Base-by-base conservation (phyloP, 345 rosid species). In the Pugionium cornutum region DNA sequence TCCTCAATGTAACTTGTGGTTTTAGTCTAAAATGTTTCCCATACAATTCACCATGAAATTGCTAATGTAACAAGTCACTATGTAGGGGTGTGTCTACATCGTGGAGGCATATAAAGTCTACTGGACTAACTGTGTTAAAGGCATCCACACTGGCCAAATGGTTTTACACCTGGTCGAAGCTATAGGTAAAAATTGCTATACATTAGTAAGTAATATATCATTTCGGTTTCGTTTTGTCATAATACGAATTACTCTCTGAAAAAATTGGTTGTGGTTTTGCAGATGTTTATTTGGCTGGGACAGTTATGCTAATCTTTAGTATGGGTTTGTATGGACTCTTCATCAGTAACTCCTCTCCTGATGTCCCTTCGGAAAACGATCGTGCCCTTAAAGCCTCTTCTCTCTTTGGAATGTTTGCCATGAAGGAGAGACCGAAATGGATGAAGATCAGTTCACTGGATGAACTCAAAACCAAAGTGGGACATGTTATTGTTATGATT, bases 221-320 rank as follows among this genome's bases (percentile, higher is more conserved):
- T 18, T 18, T 18, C 18, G 18, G 18, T 18, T 18, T 18, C 18
- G 0, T 18, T 18, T 18, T 18, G 18, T 18, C 18, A 18, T 18
- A 18, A 18, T 18, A 18, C 18, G 18, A 18, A 18, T 18, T 18
- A 9, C 31, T 26, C 48, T 62, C 1, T 47, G 64, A 62, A 56
- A n/a, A 5, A 39, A 35, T 2, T 0, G 0, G 3, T 27, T 63
- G 47, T 11, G 18, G 0, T 40, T 51, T 31, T 80, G 85, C 81
- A 92, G 97, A 92, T 86, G 89, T 89, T 59, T 92, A 92, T 79
- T 84, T 92, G 26, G 98, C 91, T 33, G 96, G 98, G 33, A 89
- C 98, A 1, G 98, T 89, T 58, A 92, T 92, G 98, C 45, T 92
- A 2, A 92, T 92, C 46, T 92, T 92, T 42, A 94, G 96, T 5